phyloP scores from a whole-genome alignment of 2,329 filamentous ascomycete species.

The Canariomyces notabilis region DNA sequence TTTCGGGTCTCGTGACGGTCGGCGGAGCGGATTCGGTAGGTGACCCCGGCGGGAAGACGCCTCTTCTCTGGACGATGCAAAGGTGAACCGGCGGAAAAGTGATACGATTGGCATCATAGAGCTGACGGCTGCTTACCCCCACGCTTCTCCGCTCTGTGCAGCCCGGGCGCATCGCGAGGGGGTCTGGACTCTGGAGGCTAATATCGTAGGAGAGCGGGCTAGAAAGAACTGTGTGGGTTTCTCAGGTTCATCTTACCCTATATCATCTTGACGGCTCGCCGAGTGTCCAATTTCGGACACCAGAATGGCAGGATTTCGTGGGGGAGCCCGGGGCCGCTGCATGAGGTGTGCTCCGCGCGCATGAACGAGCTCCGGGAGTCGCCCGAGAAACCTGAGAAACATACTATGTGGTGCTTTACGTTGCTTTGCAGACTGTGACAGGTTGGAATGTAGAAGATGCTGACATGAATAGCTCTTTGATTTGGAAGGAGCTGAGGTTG shows the following conservation, averaged over 20 bases:
- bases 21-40: neutral
- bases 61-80: neutral
- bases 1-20: neutral
- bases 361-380: neutral
- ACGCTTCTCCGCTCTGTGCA: neutral
- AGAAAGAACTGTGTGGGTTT: constrained; percentile 2
- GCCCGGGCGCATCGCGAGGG: neutral
- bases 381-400: neutral
- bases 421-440: neutral
- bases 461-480: neutral
- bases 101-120: neutral
- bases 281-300: neutral
- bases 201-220: neutral
- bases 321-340: neutral
- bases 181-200: neutral
- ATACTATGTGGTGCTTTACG: neutral
- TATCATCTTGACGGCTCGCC: neutral
- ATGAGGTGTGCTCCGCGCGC: neutral
- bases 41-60: neutral
- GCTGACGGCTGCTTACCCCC: neutral
- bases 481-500: neutral
- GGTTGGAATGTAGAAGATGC: neutral
- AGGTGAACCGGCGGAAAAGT: neutral
- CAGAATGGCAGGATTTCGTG: neutral
- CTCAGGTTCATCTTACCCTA: constrained; percentile 10